phyloP scores from a whole-genome alignment of 805 yeast species.

The Hanseniaspora clermontiae region DNA sequence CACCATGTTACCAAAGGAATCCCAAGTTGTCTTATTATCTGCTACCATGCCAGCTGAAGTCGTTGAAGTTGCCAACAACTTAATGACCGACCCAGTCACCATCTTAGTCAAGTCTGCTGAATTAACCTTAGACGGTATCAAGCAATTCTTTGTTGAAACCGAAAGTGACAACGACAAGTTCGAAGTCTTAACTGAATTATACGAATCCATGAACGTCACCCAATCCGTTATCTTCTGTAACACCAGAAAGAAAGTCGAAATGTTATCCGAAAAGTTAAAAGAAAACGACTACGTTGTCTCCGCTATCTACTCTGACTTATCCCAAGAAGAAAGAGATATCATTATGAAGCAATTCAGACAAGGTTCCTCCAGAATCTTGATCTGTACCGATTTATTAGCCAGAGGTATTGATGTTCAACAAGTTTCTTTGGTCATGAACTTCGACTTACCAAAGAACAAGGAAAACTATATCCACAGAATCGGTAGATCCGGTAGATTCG shows the following conservation, averaged over 20 bases:
- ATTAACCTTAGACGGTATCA: constrained; percentile 84
- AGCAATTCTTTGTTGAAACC: constrained; percentile 80
- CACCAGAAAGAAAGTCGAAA: constrained; percentile 89
- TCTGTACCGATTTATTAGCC: constrained; percentile 95
- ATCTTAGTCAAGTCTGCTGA: constrained; percentile 91
- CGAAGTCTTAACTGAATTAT: constrained; percentile 85
- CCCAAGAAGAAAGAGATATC: constrained; percentile 85
- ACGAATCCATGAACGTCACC: constrained; percentile 88
- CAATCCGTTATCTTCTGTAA: constrained; percentile 98
- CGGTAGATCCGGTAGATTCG: constrained; percentile 97
- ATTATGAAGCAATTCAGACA: constrained; percentile 93
- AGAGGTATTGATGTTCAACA: constrained; percentile 98
- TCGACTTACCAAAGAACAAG: constrained; percentile 82
- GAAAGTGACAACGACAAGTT: constrained; percentile 90
- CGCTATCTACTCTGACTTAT: constrained; percentile 94
- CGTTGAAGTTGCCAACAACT: constrained; percentile 78
- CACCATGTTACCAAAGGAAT: constrained; percentile 65
- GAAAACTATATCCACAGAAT: constrained; percentile 96
- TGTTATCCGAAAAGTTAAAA: constrained; percentile 68
- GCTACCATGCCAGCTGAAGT: constrained; percentile 92
- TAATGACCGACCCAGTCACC: constrained; percentile 86
- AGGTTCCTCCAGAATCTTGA: constrained; percentile 84
- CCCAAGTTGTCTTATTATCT: constrained; percentile 87
- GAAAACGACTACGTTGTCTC: constrained; percentile 80
- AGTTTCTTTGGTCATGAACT: constrained; percentile 88